phyloP scores from a whole-genome alignment of 2,329 filamentous ascomycete species.

The Cercospora janseana region DNA sequence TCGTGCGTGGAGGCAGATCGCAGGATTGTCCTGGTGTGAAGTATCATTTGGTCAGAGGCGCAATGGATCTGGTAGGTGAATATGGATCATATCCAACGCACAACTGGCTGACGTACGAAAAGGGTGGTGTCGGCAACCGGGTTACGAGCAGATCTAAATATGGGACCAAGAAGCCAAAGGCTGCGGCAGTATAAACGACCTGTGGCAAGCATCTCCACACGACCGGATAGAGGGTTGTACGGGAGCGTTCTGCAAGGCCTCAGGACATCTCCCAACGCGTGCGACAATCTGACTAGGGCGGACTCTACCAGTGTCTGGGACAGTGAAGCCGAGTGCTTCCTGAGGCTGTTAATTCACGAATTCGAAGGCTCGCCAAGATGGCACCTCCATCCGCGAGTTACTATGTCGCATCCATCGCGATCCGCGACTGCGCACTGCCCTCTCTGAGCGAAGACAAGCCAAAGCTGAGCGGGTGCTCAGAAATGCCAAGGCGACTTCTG shows the following conservation, averaged over 20 bases:
- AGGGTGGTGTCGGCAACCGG: constrained; percentile 88
- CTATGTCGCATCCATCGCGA: too few relatives aligned
- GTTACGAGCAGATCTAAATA: constrained; percentile 90
- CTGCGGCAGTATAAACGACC: constrained; percentile 50
- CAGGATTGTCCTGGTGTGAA: constrained; percentile 99
- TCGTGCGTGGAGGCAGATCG: constrained; percentile 86
- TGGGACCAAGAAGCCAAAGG: constrained; percentile 97
- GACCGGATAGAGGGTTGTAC: background rate
- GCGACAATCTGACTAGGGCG: too few relatives aligned
- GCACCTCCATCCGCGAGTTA: too few relatives aligned
- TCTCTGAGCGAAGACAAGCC: background rate
- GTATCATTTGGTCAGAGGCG: constrained; percentile 88
- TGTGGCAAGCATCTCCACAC: background rate
- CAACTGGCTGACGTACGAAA: constrained; percentile 12
- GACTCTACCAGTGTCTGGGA: too few relatives aligned
- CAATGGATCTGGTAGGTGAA: constrained; percentile 80
- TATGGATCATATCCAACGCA: background rate
- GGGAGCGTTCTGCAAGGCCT: too few relatives aligned
- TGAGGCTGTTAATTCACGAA: too few relatives aligned
- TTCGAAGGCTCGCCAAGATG: too few relatives aligned
- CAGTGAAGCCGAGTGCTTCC: too few relatives aligned
- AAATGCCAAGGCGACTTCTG: constrained; percentile 10
- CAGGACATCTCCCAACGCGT: too few relatives aligned
- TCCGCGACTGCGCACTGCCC: too few relatives aligned
- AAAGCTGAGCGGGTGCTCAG: background rate